A percentile compares a stretch with the other conserved stretches of the same genome.
Evolutionary conservation across 2,329 filamentous ascomycete species (phyloP).

Genomic region (Calonectria montana): DNA sequence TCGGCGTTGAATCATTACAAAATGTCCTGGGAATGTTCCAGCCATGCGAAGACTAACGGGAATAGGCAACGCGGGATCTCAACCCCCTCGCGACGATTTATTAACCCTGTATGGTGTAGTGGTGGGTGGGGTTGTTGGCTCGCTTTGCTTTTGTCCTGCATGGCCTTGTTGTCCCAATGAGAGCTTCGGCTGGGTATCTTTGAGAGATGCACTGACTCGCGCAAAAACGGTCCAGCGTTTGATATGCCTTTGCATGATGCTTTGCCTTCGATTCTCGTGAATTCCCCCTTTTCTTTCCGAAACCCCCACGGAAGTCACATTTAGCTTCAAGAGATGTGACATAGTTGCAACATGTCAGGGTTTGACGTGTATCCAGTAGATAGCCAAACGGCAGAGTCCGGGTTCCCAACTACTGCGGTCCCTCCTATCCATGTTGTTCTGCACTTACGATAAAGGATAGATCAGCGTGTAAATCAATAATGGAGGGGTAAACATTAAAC

Average conservation of each 20-base stretch:
- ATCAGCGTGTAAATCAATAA: background rate
- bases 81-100: background rate
- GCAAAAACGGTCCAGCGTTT: background rate
- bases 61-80: constrained; percentile 5
- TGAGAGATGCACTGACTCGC: background rate
- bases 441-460: background rate
- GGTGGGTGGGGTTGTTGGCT: constrained; percentile 10
- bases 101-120: background rate
- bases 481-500: background rate
- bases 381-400: background rate
- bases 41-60: background rate
- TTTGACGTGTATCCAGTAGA: constrained; percentile 2
- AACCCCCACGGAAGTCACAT: background rate
- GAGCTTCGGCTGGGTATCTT: background rate
- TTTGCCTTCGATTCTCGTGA: background rate
- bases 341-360: background rate
- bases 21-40: background rate
- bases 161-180: background rate
- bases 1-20: background rate
- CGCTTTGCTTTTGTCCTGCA: constrained; percentile 17
- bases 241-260: background rate
- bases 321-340: background rate
- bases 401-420: background rate
- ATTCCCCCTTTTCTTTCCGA: background rate
- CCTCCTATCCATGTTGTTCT: background rate